phyloP scores from a whole-genome alignment of 768 basidiomycete species.

The Leccinum incarnatum region DNA sequence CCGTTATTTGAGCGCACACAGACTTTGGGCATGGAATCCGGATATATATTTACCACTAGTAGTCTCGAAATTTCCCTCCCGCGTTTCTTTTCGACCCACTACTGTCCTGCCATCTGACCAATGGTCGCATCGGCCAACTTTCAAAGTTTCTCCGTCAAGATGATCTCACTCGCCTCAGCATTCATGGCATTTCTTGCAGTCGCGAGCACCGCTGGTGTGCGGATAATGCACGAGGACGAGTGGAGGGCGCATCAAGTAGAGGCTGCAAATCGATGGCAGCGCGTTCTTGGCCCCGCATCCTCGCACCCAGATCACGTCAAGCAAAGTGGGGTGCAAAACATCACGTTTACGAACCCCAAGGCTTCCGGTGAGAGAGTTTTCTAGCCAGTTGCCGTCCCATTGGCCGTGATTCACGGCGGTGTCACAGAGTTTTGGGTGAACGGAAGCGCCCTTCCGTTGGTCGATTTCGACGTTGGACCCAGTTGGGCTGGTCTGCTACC shows the following conservation, averaged over 20 bases:
- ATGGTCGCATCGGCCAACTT: background rate
- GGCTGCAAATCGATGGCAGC: constrained; percentile 43
- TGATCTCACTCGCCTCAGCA: constrained; percentile 11
- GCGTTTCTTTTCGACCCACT: background rate
- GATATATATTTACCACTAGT: background rate
- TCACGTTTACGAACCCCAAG: constrained; percentile 66
- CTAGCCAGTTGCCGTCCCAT: background rate
- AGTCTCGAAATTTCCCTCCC: background rate
- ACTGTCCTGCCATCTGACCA: background rate
- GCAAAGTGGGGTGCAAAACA: constrained; percentile 47
- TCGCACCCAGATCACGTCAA: constrained; percentile 1
- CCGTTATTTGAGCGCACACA: background rate
- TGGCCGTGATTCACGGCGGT: background rate
- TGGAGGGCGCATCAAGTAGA: constrained; percentile 44
- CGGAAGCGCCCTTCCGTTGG: constrained; percentile 60
- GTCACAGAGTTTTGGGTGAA: constrained; percentile 65
- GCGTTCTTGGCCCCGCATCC: background rate
- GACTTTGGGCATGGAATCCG: background rate
- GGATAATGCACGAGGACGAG: constrained; percentile 38
- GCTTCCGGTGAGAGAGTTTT: constrained; percentile 47
- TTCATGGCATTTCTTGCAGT: constrained; percentile 12
- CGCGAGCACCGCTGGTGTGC: constrained; percentile 8
- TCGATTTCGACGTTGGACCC: constrained; percentile 71
- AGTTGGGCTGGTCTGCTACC: constrained; percentile 76
- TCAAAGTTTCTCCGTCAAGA: background rate